These are phyloP conservation scores for Eutypella sp. DNA, from an alignment of 2,329 filamentous ascomycete genomes.

Conservation along the genomic window DNA sequence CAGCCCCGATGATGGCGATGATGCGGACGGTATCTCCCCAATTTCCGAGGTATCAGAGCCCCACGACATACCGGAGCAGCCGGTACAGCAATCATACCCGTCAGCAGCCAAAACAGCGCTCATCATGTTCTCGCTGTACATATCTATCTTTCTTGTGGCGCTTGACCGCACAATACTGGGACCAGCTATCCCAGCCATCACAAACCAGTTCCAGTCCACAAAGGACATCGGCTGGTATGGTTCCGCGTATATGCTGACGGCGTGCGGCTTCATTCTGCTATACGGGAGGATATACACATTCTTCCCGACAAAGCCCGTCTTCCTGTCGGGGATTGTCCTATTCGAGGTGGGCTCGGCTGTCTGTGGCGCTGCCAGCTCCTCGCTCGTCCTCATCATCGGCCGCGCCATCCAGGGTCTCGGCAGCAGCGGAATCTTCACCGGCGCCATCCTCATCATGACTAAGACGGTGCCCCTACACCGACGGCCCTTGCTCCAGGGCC, in stretches of 20 bases:
- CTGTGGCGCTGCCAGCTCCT: constrained; percentile 35
- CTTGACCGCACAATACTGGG: constrained; percentile 33
- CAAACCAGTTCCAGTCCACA: constrained; percentile 32
- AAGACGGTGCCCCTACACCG: constrained; percentile 29
- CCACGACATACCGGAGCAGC: neutral
- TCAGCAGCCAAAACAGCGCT: constrained; percentile 10
- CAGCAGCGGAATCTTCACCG: constrained; percentile 33
- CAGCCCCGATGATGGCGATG: neutral
- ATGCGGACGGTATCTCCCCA: neutral
- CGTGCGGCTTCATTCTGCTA: constrained; percentile 33
- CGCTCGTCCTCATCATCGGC: constrained; percentile 35
- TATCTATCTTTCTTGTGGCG: constrained; percentile 34
- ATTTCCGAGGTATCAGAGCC: neutral
- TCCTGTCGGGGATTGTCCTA: constrained; percentile 26
- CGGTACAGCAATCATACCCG: neutral
- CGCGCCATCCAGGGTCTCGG: constrained; percentile 36
- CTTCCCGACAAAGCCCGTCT: constrained; percentile 30
- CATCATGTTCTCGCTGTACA: constrained; percentile 29
- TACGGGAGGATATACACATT: constrained; percentile 37
- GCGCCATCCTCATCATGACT: constrained; percentile 29
- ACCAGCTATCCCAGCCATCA: constrained; percentile 35
- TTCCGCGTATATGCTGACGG: constrained; percentile 32
- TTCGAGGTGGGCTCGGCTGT: constrained; percentile 36
- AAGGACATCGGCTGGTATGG: constrained; percentile 36
- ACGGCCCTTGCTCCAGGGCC: constrained; percentile 29